Evolutionary conservation across 2,329 filamentous ascomycete genomes (phyloP).

Genomic region (Teratosphaeria nubilosa): DNA sequence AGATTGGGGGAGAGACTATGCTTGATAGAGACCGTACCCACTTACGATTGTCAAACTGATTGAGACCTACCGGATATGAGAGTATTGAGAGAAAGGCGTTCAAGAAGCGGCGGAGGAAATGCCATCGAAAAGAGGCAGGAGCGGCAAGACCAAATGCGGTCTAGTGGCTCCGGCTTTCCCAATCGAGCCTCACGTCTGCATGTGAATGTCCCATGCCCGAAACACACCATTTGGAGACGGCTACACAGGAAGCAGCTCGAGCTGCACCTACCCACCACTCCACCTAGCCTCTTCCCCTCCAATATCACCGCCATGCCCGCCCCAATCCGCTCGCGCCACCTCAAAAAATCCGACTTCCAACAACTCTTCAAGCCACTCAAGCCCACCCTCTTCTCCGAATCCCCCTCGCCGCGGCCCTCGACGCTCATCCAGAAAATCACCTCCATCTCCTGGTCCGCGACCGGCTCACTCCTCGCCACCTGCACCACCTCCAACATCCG

Average conservation of each 20-base stretch:
- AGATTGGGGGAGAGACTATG: no score
- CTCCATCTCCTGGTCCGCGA: constrained; percentile 65
- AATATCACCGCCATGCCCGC: constrained; percentile 19
- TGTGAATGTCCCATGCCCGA: neutral
- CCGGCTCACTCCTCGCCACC: constrained; percentile 74
- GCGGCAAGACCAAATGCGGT: no score
- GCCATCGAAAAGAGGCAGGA: no score
- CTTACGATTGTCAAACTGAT: no score
- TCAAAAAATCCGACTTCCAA: constrained; percentile 62
- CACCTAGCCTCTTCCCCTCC: no score
- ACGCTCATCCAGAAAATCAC: constrained; percentile 22
- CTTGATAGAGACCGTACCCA: no score
- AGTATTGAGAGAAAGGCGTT: no score
- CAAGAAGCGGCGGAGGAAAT: no score
- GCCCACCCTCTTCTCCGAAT: constrained; percentile 54
- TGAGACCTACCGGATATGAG: no score
- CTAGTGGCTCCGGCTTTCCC: no score
- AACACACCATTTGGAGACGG: neutral
- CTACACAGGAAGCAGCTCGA: neutral
- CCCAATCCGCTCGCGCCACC: constrained; percentile 42
- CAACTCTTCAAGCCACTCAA: constrained; percentile 57
- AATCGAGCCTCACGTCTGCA: neutral
- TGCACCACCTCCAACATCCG: constrained; percentile 61
- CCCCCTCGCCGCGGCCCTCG: constrained; percentile 21
- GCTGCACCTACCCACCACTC: neutral